Percentiles rank a stretch among this genome's conserved stretches.
These are phyloP conservation scores for Podaxis sp. DNA, from an alignment of 768 basidiomycete genomes.

Conservation along the genomic window DNA sequence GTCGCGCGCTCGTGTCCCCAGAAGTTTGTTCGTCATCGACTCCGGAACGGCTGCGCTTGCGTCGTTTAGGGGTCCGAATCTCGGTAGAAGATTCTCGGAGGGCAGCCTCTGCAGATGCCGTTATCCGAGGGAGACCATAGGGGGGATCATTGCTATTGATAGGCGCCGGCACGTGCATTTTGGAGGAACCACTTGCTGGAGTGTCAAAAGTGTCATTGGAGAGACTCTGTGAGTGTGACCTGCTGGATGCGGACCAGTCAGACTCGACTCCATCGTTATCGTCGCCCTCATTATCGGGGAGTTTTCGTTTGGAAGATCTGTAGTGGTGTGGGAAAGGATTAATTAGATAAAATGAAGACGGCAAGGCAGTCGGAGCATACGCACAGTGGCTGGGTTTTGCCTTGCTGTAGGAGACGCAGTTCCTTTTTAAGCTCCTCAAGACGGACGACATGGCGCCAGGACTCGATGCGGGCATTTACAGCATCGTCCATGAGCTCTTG, in stretches of 20 bases:
- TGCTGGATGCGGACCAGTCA: conserved; percentile 1
- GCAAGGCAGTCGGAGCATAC: neutral
- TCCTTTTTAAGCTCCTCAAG: conserved; percentile 9
- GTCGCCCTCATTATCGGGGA: neutral
- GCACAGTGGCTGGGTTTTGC: neutral
- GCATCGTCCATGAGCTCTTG: conserved; percentile 6
- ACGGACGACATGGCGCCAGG: conserved; percentile 8
- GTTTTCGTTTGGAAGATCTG: conserved; percentile 8
- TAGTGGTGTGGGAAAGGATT: neutral
- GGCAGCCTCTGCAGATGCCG: neutral
- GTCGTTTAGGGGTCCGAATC: conserved; percentile 4
- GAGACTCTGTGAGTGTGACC: neutral
- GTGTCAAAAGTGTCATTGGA: conserved; percentile 3
- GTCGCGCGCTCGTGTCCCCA: neutral
- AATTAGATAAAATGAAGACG: neutral
- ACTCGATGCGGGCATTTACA: conserved; percentile 3
- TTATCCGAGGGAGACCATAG: neutral
- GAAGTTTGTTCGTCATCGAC: neutral
- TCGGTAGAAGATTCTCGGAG: neutral
- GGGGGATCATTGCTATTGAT: neutral
- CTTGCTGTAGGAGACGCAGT: conserved; percentile 2
- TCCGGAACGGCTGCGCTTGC: neutral
- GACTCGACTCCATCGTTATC: neutral
- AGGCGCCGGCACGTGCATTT: neutral
- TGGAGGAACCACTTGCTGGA: neutral